phyloP scores from a whole-genome alignment of 768 basidiomycete genomes.

The Mycena indigotica region DNA sequence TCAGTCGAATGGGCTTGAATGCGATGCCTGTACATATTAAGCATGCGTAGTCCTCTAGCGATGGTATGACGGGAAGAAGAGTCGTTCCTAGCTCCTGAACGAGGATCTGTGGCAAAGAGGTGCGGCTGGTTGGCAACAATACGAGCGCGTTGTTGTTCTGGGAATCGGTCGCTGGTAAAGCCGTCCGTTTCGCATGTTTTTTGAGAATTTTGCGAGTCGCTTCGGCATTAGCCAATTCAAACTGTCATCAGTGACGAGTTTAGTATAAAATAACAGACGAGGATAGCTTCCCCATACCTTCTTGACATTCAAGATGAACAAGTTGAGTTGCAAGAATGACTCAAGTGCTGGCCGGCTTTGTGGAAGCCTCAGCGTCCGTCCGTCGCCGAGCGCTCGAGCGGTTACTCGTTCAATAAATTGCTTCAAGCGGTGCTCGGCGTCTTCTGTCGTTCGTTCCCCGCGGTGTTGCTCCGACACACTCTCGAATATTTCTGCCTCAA shows the following conservation, averaged over 20 bases:
- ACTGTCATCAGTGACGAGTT: slow-evolving; percentile 41
- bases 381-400: slow-evolving; percentile 55
- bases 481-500: slow-evolving; percentile 87
- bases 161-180: slow-evolving; percentile 50
- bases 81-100: slow-evolving; percentile 83
- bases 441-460: slow-evolving; percentile 70
- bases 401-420: slow-evolving; percentile 63
- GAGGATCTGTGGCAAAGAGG: slow-evolving; percentile 61
- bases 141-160: slow-evolving; percentile 33
- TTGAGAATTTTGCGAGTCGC: slow-evolving; percentile 92
- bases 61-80: slow-evolving; percentile 78
- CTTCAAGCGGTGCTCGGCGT: slow-evolving; percentile 66
- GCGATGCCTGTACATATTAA: slow-evolving; percentile 88
- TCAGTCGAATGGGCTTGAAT: slow-evolving; percentile 86
- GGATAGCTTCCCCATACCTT: slow-evolving; percentile 48
- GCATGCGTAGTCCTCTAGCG: slow-evolving; percentile 83
- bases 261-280: not conserved
- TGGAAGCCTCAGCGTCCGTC: slow-evolving; percentile 55
- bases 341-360: slow-evolving; percentile 63
- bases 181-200: slow-evolving; percentile 90
- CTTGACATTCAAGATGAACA: slow-evolving; percentile 78
- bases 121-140: slow-evolving; percentile 27
- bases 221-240: slow-evolving; percentile 82
- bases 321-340: slow-evolving; percentile 74
- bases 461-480: slow-evolving; percentile 60